Conservation (phyloP, 1,284 basidiomycete species). For the Sanghuangporus weigelae region DNA sequence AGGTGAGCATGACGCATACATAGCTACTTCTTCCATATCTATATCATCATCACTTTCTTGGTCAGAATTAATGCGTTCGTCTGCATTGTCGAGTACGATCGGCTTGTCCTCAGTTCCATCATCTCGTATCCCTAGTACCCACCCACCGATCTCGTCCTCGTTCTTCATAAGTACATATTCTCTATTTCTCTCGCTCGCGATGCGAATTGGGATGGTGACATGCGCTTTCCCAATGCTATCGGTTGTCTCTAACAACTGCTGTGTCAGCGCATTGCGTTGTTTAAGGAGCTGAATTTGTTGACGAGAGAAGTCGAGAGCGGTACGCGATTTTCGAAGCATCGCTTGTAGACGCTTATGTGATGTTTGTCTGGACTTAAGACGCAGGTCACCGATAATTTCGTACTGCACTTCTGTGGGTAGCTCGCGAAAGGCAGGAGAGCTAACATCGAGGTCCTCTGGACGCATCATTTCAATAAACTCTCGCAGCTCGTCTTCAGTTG, state of each 20-base stretch:
- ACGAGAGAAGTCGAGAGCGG: constrained; percentile 92
- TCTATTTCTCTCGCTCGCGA: constrained; percentile 91
- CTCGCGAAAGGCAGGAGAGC: constrained; percentile 85
- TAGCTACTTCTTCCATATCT: constrained; percentile 74
- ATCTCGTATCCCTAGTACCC: constrained; percentile 87
- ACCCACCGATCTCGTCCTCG: constrained; percentile 81
- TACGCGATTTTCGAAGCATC: constrained; percentile 80
- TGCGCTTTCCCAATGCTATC: constrained; percentile 90
- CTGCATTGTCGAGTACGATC: constrained; percentile 74
- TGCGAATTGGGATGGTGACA: constrained; percentile 85
- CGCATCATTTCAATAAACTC: constrained; percentile 90
- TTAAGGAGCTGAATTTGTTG: constrained; percentile 90
- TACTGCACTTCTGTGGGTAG: constrained; percentile 96
- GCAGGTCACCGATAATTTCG: constrained; percentile 95
- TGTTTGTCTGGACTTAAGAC: constrained; percentile 90
- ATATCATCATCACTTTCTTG: constrained; percentile 38
- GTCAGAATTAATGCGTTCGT: constrained; percentile 27
- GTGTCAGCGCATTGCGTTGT: constrained; percentile 89
- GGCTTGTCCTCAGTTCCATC: constrained; percentile 78
- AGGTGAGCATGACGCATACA: constrained; percentile 40
- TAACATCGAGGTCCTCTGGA: constrained; percentile 88
- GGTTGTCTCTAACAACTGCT: constrained; percentile 91
- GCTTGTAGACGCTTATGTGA: constrained; percentile 87
- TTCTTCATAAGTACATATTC: constrained; percentile 95
- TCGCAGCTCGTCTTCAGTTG: constrained; percentile 89